Conservation (phyloP, 1,284 basidiomycete genomes). For the Mycosarcoma mackinlayi region DNA sequence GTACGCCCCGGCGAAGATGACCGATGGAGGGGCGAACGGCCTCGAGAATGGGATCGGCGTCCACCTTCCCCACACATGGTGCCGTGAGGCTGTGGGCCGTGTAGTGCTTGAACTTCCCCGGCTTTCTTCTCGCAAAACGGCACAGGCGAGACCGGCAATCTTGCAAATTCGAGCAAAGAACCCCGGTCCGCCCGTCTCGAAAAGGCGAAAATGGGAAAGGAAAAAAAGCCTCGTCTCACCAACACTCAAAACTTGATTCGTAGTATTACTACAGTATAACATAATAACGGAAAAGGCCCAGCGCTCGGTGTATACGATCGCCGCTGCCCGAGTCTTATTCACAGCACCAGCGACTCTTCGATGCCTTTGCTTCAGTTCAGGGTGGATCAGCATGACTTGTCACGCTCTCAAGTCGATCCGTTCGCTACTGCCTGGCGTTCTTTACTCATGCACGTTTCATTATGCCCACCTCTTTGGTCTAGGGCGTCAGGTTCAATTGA, state of each 20-base stretch:
- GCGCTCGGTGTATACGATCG: conserved; percentile 8
- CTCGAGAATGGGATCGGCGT: too few species aligned
- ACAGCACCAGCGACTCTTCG: not conserved
- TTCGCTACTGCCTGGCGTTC: too few species aligned
- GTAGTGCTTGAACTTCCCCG: conserved; percentile 6
- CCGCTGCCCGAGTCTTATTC: conserved; percentile 5
- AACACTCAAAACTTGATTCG: too few species aligned
- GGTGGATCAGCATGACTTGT: too few species aligned
- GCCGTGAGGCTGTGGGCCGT: not conserved
- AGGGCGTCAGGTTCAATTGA: too few species aligned
- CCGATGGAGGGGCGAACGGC: conserved; percentile 18
- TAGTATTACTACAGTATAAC: too few species aligned
- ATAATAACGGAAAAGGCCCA: too few species aligned
- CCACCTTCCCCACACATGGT: conserved; percentile 12
- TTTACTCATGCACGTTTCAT: too few species aligned
- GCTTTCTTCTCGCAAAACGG: conserved; percentile 26
- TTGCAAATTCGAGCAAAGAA: conserved; percentile 9
- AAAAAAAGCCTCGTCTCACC: not conserved
- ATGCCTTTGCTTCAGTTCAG: too few species aligned
- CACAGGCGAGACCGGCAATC: conserved; percentile 27
- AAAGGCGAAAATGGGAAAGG: too few species aligned
- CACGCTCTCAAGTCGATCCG: too few species aligned
- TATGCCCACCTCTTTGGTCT: too few species aligned
- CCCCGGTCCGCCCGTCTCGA: conserved; percentile 22
- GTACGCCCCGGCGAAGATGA: not conserved